These are phyloP conservation scores for Diplodia intermedia DNA, from an alignment of 2,329 filamentous ascomycete genomes.

Conservation along the genomic window DNA sequence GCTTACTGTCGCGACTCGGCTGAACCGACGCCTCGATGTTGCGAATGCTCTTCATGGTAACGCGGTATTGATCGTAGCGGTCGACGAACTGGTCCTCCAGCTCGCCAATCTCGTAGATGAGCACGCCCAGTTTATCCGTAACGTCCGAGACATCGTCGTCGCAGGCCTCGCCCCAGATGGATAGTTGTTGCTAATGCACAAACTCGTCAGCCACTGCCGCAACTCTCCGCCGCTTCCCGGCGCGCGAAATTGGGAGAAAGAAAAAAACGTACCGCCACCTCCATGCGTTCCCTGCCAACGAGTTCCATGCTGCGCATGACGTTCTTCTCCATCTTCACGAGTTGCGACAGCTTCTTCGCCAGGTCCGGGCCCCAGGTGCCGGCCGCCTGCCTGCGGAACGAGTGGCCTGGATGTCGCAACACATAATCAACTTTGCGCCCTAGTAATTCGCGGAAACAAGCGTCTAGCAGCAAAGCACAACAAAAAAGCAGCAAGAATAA, in stretches of 20 bases:
- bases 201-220: background rate
- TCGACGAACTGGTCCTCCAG: constrained; percentile 98
- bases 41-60: constrained; percentile 98
- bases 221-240: constrained; percentile 1
- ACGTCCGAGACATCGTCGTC: constrained; percentile 99
- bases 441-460: background rate
- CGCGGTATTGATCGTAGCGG: constrained; percentile 97
- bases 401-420: constrained; percentile 62
- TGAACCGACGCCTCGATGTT: constrained; percentile 99
- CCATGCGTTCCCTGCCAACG: constrained; percentile 95
- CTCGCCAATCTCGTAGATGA: constrained; percentile 98
- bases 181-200: constrained; percentile 85
- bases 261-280: constrained; percentile 80
- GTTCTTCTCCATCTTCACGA: constrained; percentile 99
- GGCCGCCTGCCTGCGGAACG: constrained; percentile 74
- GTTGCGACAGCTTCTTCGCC: constrained; percentile 94
- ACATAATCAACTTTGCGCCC: constrained; percentile 29
- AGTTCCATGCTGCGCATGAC: constrained; percentile 98
- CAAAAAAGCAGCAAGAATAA: constrained; percentile 1
- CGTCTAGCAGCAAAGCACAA: constrained; percentile 27
- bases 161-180: constrained; percentile 92
- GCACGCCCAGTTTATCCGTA: constrained; percentile 96
- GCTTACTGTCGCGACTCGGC: constrained; percentile 92
- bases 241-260: background rate
- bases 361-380: constrained; percentile 85